A percentile compares a stretch with the other conserved stretches of the same genome.
phyloP scores from a whole-genome alignment of 805 yeast species.

The Pichia californica region DNA sequence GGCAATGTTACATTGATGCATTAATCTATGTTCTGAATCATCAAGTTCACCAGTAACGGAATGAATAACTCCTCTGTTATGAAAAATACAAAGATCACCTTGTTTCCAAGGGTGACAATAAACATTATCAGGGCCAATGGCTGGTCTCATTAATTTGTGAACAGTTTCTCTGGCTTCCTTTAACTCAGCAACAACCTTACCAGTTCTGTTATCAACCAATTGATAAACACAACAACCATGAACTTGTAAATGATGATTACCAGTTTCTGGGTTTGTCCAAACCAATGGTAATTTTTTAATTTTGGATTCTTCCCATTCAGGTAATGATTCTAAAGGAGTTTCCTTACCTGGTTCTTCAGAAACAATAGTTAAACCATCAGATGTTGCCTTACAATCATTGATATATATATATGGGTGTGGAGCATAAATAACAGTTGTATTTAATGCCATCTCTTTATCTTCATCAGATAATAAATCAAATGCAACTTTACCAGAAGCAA shows the following conservation, averaged over 20 bases:
- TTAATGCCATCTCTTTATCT: constrained; percentile 67
- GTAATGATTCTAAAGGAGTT: constrained; percentile 56
- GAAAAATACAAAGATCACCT: constrained; percentile 84
- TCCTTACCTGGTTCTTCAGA: constrained; percentile 63
- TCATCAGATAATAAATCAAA: constrained; percentile 59
- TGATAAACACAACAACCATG: constrained; percentile 83
- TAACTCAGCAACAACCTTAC: constrained; percentile 54
- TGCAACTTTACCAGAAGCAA: constrained; percentile 78
- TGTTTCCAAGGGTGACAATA: constrained; percentile 78
- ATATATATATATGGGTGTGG: constrained; percentile 90
- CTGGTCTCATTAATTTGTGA: constrained; percentile 77
- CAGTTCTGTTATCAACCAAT: constrained; percentile 47
- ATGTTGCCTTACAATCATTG: constrained; percentile 71
- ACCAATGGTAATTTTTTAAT: constrained; percentile 77
- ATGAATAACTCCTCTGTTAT: constrained; percentile 87
- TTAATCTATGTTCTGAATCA: constrained; percentile 69
- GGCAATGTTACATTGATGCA: constrained; percentile 94
- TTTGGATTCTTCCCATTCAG: constrained; percentile 77
- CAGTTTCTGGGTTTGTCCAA: constrained; percentile 88
- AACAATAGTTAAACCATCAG: constrained; percentile 82
- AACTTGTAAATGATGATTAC: constrained; percentile 74
- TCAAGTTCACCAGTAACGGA: constrained; percentile 87
- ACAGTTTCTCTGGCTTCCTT: constrained; percentile 69
- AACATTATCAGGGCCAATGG: constrained; percentile 64
- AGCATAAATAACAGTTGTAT: constrained; percentile 80